A percentile compares a stretch with the other conserved stretches of the same genome.
Evolutionary conservation across 495 filamentous ascomycete genomes (phyloP).

Genomic region (Podospora fimiseda): DNA sequence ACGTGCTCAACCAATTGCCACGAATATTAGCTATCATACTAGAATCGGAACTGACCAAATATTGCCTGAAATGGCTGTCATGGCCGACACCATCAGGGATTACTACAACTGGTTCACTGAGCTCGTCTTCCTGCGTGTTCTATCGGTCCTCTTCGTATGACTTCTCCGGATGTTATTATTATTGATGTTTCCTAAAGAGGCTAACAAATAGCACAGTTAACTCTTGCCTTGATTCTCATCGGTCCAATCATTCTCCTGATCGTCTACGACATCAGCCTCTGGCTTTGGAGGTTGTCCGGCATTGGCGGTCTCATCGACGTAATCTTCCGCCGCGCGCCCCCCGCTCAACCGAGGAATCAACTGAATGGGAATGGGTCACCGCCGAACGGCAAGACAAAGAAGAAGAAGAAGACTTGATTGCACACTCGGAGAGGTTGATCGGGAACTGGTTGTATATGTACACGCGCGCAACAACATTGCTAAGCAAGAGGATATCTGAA

Average conservation of each 20-base stretch:
- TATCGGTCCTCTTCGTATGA: slow-evolving; percentile 26
- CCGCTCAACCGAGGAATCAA: not conserved
- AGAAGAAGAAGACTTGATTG: not conserved
- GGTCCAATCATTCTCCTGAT: slow-evolving; percentile 27
- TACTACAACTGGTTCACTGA: slow-evolving; percentile 2
- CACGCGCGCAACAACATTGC: too few species aligned
- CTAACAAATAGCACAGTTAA: slow-evolving; percentile 7
- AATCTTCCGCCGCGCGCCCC: too few species aligned
- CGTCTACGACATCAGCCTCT: slow-evolving; percentile 41
- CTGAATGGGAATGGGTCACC: not conserved
- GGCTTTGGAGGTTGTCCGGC: slow-evolving; percentile 34
- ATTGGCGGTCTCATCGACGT: slow-evolving; percentile 8
- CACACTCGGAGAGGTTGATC: too few species aligned
- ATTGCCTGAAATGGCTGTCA: not conserved
- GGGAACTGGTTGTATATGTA: too few species aligned
- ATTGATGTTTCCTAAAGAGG: too few species aligned
- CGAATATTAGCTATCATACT: not conserved
- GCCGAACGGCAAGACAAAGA: not conserved
- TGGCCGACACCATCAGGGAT: slow-evolving; percentile 1
- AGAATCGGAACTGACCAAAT: not conserved
- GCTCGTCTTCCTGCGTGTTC: slow-evolving; percentile 7
- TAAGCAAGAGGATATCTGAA: too few species aligned
- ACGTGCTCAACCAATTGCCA: not conserved
- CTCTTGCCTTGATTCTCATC: slow-evolving; percentile 21
- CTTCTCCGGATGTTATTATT: too few species aligned